These are phyloP conservation scores for Candida chauliodis DNA, from an alignment of 805 yeast genomes.

Conservation along the genomic window DNA sequence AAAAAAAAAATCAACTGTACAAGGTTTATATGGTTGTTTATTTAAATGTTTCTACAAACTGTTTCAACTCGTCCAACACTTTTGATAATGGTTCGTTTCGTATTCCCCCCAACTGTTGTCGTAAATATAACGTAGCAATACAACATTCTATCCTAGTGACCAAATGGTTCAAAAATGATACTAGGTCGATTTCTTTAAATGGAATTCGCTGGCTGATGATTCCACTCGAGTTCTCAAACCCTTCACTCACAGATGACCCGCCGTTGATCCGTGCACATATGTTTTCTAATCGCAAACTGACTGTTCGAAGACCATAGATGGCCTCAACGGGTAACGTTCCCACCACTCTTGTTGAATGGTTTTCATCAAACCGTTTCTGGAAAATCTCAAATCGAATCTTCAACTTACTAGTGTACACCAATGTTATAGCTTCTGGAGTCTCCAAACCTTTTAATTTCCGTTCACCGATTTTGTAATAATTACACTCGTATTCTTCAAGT, in stretches of 20 bases:
- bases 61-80: conserved; percentile 24
- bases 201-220: conserved; percentile 18
- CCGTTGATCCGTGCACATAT: conserved; percentile 51
- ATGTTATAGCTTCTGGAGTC: conserved; percentile 81
- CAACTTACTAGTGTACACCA: conserved; percentile 68
- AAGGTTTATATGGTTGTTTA: background rate
- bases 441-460: conserved; percentile 90
- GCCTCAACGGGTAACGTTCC: conserved; percentile 42
- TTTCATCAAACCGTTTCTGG: conserved; percentile 21
- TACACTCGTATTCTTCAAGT: conserved; percentile 68
- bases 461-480: conserved; percentile 71
- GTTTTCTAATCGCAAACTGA: conserved; percentile 56
- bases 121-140: conserved; percentile 32
- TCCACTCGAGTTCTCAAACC: conserved; percentile 24
- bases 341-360: conserved; percentile 33
- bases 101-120: conserved; percentile 29
- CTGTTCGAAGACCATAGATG: conserved; percentile 49
- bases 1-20: background rate
- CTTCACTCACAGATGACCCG: conserved; percentile 27
- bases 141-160: conserved; percentile 68
- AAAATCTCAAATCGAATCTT: conserved; percentile 53
- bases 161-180: conserved; percentile 58
- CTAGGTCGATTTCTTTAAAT: conserved; percentile 39
- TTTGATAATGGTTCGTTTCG: conserved; percentile 19
- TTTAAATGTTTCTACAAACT: background rate